Evolutionary conservation across 108 stramenopile species (phyloP), one percentile per base, ranked within the genome.

Genomic region (Chaetoceros tenuissimus): DNA sequence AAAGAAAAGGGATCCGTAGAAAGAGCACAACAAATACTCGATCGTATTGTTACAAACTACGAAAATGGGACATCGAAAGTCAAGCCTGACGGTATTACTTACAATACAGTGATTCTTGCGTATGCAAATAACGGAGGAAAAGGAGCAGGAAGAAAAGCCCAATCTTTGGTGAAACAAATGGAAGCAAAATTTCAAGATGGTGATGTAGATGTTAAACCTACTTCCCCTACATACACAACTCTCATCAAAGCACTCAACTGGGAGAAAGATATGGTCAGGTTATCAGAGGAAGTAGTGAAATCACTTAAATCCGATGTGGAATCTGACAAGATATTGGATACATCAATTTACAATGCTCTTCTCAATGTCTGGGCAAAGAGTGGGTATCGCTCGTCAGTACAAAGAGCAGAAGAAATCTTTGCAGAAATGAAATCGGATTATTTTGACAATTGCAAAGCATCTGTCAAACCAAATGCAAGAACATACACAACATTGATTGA

Each of bases 331-430:
- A 10, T 16, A 10, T 51, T 51, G 16, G 23, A 49, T n/a, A 54
- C 53, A 13, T 3, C 26, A 17, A 29, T 29, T 3, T 91, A 91
- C 66, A 91, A 91, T 58, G 74, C 77, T 17, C 61, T 87, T 20
- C 58, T 91, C 54, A 71, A 78, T 51, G 64, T 64, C 20, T 91
- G 89, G 89, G 78, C 75, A 23, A 63, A 57, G 24, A 75, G 74
- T 43, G 79, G 78, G 20, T 74, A 64, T 44, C 27, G 31, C 25
- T 58, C 60, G 21, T 10, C 8, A 10, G 88, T 82, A 0, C 57
- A 81, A 27, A 63, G 88, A 28, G 80, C 71, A 30, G 84, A 89
- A 57, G 67, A 81, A 67, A 89, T 89, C 29, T 63, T 89, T 26
- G 58, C 51, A 16, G 71, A 67, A 51, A 89, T 89, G 88, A 72